Evolutionary conservation across 106 monocot species (phyloP), one percentile per base, ranked within the genome.

Genomic region (Apostasia shenzhenica): DNA sequence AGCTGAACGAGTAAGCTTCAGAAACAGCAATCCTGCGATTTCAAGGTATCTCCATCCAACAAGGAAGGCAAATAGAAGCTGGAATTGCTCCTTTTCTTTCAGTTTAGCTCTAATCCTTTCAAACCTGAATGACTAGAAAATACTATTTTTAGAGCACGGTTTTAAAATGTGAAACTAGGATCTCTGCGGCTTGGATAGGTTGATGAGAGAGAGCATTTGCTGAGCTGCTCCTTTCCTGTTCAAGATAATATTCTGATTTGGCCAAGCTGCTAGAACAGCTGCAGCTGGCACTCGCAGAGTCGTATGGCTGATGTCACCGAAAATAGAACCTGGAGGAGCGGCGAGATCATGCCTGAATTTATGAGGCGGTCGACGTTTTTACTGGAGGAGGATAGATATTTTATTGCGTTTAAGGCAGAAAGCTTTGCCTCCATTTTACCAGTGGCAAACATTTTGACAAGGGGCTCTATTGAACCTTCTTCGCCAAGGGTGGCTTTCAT

Each of bases 391-490:
- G 82, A 82, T 42, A 94, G 86, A 53, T 87, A 90, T 42, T 66
- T 82, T 52, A 94, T 57, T 51, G 94, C 90, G 8, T 79, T 75
- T 60, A 94, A 58, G 50, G 94, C 72, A 40, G 86, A 77, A 5
- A 77, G 61, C 78, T 94, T 94, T 2, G 94, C 74, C 73, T 94
- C 94, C 45, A 94, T 80, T 64, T 94, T 94, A 5, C 90, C 94
- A 1, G 37, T 67, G n/a, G 57, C 70, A 54, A 94, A 87, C 84
- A 94, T 94, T 47, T 87, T 75, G 40, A 84, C 84, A 26, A 94
- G 82, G 48, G 73, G 72, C 5, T 84, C 82, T 1, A 94, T 73
- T 26, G 74, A 80, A 12, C 90, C 92, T 77, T 81, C 77, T 59
- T 85, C 70, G 64, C 93, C 93, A 49, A 90, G 86, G 38, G 70